Base-by-base conservation (phyloP, 441 rosid genomes). In the Erysimum cheiri region DNA sequence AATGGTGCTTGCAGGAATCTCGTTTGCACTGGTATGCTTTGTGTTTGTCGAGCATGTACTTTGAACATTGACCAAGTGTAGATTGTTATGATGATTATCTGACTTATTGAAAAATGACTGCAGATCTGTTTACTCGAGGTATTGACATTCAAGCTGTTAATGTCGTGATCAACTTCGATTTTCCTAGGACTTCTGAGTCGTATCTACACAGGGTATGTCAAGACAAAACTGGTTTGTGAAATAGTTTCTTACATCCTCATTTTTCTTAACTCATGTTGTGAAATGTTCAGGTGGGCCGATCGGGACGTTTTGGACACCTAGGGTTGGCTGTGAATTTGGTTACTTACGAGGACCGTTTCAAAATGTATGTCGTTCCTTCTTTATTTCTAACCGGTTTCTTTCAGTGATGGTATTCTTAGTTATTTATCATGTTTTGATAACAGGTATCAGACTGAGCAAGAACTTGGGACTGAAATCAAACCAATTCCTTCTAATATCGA, bases 361-460 rank as follows among this genome's bases (percentile, higher is more conserved):
- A 92, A 82, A 81, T 92, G 98, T 90, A 83, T n/a, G 86, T 22
- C 2, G 31, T 36, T 67, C 17, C 7, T 43, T 57, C 71, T 46
- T 9, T 44, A 46, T 8, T 50, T n/a, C 14, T 41, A 11, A 15
- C 49, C 3, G 6, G 8, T 8, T 50, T 15, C 15, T 15, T 3
- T 13, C 17, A 22, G 2, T 22, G 1, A 62, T 32, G 5, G 70
- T 32, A 67, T 67, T 60, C 63, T 47, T 39, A 11, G 52, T 35
- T 15, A 64, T 37, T 64, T 31, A 32, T 32, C 64, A 5, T 54
- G 54, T 60, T 33, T 22, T 12, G 31, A 19, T 6, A 43, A 74
- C 89, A 91, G 97, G 97, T 91, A 91, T 72, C 88, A 92, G 89
- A 92, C 91, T 77, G 98, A 92, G 78, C 98, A 90, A 78, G 98